Evolutionary conservation across 441 rosid species (phyloP), one percentile per base, ranked within the genome.

Genomic region (Omphalea diandra): DNA sequence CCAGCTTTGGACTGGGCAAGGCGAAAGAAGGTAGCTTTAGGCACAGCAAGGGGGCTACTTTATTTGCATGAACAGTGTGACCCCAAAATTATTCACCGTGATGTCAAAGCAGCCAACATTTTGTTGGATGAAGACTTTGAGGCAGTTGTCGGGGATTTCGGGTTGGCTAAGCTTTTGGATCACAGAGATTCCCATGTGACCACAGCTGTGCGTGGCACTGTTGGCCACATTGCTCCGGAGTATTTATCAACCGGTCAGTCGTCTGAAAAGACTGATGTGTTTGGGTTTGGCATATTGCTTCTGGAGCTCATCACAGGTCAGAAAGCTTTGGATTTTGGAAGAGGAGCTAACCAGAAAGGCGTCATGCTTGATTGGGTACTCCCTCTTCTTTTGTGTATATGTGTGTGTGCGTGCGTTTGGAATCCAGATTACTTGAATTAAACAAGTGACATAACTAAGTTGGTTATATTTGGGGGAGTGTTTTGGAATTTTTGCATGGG

Each of bases 81-180:
- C 65, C 98, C 97, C 0, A 94, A 94, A 79, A 91, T 94, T 24
- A 94, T 94, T 35, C 98, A 94, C 69, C 83, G 97, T 2, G 98
- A 94, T 67, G 98, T 94, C 73, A 94, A 94, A 75, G 98, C 98
- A 0, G 98, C 98, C 80, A 94, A 94, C 78, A 94, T 94, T 75
- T 81, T 94, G 64, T 73, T 91, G 82, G 98, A 94, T 67, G 96
- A 86, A 69, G 97, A 90, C 65, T 91, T 91, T 71, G 98, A 94
- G 75, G 98, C 97, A 18, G 90, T 94, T 38, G 98, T 94, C 40
- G 98, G 98, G n/a, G 98, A 94, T 82, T 91, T 94, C 26, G 98
- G 98, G 69, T 70, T 94, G 76, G 98, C 98, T 46, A 94, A 94
- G 89, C 97, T 94, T 76, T 70, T 94, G 73, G 97, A 91, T 76